phyloP scores from a whole-genome alignment of 352 stramenopile genomes.

The Thraustochytrium sp. region DNA sequence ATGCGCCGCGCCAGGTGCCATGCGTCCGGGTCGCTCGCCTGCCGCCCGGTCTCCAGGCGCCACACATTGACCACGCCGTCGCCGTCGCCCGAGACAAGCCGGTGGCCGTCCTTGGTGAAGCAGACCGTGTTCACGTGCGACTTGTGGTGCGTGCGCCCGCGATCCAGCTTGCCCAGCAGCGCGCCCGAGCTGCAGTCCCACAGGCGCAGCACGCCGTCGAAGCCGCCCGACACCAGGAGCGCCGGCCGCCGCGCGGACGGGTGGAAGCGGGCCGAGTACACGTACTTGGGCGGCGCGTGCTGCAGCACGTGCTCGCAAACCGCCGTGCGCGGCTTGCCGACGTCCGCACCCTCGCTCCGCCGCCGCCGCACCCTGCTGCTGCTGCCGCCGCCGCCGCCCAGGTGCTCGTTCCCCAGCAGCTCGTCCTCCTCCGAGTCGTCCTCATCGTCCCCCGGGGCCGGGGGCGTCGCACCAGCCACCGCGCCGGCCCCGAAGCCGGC shows the following conservation, averaged over 20 bases:
- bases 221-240: conserved; percentile 58
- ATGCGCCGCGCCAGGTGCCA: conserved; percentile 22
- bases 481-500: background rate
- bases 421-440: background rate
- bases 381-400: background rate
- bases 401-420: background rate
- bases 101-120: conserved; percentile 89
- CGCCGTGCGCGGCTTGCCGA: background rate
- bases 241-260: background rate
- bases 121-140: conserved; percentile 4
- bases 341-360: background rate
- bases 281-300: background rate
- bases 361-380: background rate
- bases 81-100: conserved; percentile 81
- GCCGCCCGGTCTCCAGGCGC: conserved; percentile 83
- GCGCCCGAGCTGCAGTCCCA: conserved; percentile 56
- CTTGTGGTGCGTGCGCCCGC: conserved; percentile 13
- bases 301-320: conserved; percentile 12
- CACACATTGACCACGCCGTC: conserved; percentile 88
- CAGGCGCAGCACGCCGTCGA: conserved; percentile 62
- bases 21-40: conserved; percentile 9
- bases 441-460: background rate
- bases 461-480: background rate
- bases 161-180: conserved; percentile 10
- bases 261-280: conserved; percentile 6